Conservation (phyloP, 2,329 filamentous ascomycete species). For the Pseudogymnoascus sp. region DNA sequence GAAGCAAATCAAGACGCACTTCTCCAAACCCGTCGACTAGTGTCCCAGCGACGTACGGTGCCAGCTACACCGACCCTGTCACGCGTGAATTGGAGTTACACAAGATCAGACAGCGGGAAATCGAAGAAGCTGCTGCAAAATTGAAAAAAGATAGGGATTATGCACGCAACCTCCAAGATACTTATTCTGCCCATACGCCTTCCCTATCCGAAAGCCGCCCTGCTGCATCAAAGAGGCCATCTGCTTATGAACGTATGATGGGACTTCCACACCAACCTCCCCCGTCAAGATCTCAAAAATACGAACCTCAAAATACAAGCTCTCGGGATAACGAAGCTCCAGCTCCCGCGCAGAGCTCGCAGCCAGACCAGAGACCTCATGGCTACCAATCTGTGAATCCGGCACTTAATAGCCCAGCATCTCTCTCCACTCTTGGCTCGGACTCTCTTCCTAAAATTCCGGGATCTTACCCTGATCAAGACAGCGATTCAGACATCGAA, state of each 20-base stretch:
- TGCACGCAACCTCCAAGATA: conserved; percentile 24
- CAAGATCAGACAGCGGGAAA: conserved; percentile 25
- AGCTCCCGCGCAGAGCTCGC: neutral
- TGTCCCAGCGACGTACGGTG: conserved; percentile 19
- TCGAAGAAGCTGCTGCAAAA: conserved; percentile 33
- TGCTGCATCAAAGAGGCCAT: conserved; percentile 14
- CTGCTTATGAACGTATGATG: conserved; percentile 24
- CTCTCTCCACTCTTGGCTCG: neutral
- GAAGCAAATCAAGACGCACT: conserved; percentile 26
- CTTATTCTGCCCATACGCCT: conserved; percentile 6
- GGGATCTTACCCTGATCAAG: conserved; percentile 6
- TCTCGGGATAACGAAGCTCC: neutral
- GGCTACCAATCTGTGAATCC: neutral
- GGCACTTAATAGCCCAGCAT: neutral
- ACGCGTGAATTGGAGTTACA: neutral
- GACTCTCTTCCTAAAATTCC: neutral
- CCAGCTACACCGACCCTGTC: conserved; percentile 12
- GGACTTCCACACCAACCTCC: conserved; percentile 16
- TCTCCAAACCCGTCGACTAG: conserved; percentile 24
- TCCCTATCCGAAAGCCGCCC: neutral
- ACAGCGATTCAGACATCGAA: conserved; percentile 26
- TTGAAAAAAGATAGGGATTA: conserved; percentile 30
- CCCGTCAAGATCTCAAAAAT: conserved; percentile 10
- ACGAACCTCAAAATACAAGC: neutral
- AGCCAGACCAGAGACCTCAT: neutral